Evolutionary conservation across 1,139 yeast genomes (phyloP).

Genomic region (Geotrichum carabidarum): DNA sequence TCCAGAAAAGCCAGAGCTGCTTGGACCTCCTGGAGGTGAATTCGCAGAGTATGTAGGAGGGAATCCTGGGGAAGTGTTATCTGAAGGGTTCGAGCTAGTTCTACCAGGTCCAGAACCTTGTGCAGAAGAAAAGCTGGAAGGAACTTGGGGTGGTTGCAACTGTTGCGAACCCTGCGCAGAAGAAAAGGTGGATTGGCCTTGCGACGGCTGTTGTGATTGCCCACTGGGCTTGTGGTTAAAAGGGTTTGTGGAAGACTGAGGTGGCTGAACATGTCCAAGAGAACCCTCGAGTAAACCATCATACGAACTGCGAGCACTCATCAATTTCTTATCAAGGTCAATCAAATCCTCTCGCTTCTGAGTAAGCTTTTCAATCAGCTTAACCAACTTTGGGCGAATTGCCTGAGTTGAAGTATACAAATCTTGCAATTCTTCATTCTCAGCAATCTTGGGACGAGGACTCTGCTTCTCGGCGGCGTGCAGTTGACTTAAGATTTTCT

Average conservation of each 20-base stretch:
- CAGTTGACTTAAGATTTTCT: slow-evolving; percentile 56
- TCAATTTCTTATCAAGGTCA: slow-evolving; percentile 64
- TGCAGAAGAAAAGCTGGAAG: neutral
- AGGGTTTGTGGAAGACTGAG: slow-evolving; percentile 1
- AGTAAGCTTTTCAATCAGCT: slow-evolving; percentile 68
- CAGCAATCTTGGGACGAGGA: slow-evolving; percentile 31
- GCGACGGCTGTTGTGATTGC: neutral
- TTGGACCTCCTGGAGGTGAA: too few species aligned
- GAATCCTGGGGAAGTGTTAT: neutral
- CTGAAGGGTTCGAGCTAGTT: too few species aligned
- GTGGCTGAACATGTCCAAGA: slow-evolving; percentile 27
- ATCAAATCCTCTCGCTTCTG: slow-evolving; percentile 69
- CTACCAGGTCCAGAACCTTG: too few species aligned
- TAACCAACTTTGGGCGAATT: slow-evolving; percentile 66
- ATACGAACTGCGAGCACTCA: slow-evolving; percentile 60
- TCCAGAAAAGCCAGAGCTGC: neutral
- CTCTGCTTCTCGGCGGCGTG: slow-evolving; percentile 19
- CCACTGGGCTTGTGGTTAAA: neutral
- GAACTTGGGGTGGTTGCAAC: neutral
- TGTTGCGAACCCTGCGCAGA: neutral
- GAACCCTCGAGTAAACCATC: slow-evolving; percentile 59
- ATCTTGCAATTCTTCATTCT: slow-evolving; percentile 46
- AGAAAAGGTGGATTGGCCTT: neutral
- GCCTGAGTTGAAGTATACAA: slow-evolving; percentile 68
- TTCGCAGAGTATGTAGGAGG: neutral